A percentile compares a stretch with the other conserved stretches of the same genome.
phyloP scores from a whole-genome alignment of 192 early-diverging fungal genomes.

The Gaertneriomyces sp. region DNA sequence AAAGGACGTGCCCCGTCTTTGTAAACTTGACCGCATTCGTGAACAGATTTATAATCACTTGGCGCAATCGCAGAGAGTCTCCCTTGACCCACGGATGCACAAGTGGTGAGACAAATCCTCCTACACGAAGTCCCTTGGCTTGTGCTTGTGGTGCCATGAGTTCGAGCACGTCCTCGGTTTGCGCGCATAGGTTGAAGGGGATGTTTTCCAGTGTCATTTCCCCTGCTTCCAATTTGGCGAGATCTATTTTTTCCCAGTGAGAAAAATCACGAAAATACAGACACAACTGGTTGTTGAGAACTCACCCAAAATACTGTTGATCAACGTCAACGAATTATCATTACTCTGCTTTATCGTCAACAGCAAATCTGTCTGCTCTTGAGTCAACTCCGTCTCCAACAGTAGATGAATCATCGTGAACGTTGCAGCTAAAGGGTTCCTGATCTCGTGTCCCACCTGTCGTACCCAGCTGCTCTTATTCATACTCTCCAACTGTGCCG shows the following conservation, averaged over 20 bases:
- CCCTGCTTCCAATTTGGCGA: conserved; percentile 66
- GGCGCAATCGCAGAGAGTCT: conserved; percentile 70
- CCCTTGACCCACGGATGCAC: conserved; percentile 71
- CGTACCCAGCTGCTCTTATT: conserved; percentile 27
- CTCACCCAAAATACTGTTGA: conserved; percentile 79
- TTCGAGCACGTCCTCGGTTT: conserved; percentile 66
- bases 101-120: conserved; percentile 62
- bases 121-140: conserved; percentile 69
- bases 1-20: conserved; percentile 22
- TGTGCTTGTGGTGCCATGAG: conserved; percentile 68
- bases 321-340: conserved; percentile 69
- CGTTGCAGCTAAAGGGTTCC: conserved; percentile 25
- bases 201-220: conserved; percentile 75
- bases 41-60: conserved; percentile 78
- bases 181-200: conserved; percentile 59
- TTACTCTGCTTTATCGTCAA: conserved; percentile 39
- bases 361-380: conserved; percentile 22
- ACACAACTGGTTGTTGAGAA: conserved; percentile 60
- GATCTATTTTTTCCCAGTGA: neutral
- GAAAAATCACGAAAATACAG: neutral
- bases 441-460: conserved; percentile 32
- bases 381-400: conserved; percentile 17
- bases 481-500: conserved; percentile 20
- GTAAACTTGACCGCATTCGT: conserved; percentile 74
- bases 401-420: conserved; percentile 30